Evolutionary conservation across 2,329 filamentous ascomycete species (phyloP), one percentile per base, ranked within the genome.

Genomic region (Gyromitra esculenta): DNA sequence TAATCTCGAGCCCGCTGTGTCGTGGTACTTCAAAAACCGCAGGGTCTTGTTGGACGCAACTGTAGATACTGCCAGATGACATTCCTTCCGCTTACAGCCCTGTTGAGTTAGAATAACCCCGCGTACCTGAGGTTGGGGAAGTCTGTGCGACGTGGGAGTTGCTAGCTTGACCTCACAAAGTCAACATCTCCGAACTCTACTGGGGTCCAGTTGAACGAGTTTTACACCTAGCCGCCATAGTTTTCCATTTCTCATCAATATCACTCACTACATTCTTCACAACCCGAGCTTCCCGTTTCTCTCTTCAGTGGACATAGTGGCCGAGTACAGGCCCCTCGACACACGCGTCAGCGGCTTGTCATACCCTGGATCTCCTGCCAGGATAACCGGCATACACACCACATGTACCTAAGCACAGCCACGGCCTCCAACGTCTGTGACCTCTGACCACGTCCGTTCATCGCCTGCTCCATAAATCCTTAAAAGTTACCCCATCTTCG

Each of bases 271-370:
- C 6, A 52, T n/a, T n/a, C n/a, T 13, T 15, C 3, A 15, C 48
- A 52, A 8, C 21, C 8, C 3, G 31, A 11, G 13, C 50, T 54
- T 54, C 1, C 21, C 31, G 2, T 57, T 57, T 57, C 54, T 37
- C 31, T 31, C 11, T 35, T 35, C 52, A 13, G 18, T 25, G 8
- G 48, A n/a, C n/a, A 52, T 18, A 52, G 18, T 52, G 48, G 31
- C 21, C 50, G 8, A 25, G 21, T 2, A 31, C 18, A 25, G 18
- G 18, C 21, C 50, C 50, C 18, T 25, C 9, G 7, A 8, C 31
- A 57, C 56, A 57, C 69, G 69, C 62, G 69, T 73, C 60, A 66
- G 50, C 52, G 39, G 39, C 69, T 57, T 73, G 69, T 73, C 62
- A 66, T 73, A 65, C 70, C 68, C 31, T 21, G 35, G 60, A 72